phyloP scores from a whole-genome alignment of 1,284 basidiomycete species.

The Boletus semigastroideus region DNA sequence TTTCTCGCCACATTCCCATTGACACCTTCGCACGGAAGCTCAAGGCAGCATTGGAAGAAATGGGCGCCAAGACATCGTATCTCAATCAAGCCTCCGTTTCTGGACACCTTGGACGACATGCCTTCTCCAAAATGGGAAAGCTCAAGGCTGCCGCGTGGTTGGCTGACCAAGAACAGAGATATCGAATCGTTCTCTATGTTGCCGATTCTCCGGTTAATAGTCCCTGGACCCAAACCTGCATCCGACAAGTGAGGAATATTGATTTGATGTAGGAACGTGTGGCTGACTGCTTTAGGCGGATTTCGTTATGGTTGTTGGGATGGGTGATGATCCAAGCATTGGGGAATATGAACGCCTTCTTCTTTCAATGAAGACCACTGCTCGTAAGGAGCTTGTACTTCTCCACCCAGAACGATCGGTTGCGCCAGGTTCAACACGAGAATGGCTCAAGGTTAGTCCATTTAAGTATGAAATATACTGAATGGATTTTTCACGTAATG shows the following conservation, averaged over 20 bases:
- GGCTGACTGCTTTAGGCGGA: conserved; percentile 67
- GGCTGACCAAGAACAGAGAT: conserved; percentile 92
- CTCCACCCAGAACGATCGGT: conserved; percentile 92
- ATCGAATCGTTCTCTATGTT: conserved; percentile 89
- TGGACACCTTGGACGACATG: conserved; percentile 86
- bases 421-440: conserved; percentile 87
- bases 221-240: conserved; percentile 97
- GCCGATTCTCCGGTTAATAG: conserved; percentile 91
- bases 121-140: conserved; percentile 93
- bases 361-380: conserved; percentile 94
- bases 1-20: conserved; percentile 81
- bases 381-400: conserved; percentile 93
- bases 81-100: conserved; percentile 92
- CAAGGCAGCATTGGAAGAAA: conserved; percentile 82
- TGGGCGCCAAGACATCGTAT: conserved; percentile 86
- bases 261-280: conserved; percentile 1
- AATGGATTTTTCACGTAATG: conserved; percentile 4
- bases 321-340: conserved; percentile 87
- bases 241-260: conserved; percentile 68
- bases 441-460: conserved; percentile 87
- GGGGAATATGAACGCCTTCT: conserved; percentile 94
- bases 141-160: conserved; percentile 93
- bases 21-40: conserved; percentile 87
- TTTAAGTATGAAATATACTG: neutral
- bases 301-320: conserved; percentile 92